These are phyloP conservation scores for Paxillus rubicundulus DNA, from an alignment of 768 basidiomycete species.

Conservation along the genomic window DNA sequence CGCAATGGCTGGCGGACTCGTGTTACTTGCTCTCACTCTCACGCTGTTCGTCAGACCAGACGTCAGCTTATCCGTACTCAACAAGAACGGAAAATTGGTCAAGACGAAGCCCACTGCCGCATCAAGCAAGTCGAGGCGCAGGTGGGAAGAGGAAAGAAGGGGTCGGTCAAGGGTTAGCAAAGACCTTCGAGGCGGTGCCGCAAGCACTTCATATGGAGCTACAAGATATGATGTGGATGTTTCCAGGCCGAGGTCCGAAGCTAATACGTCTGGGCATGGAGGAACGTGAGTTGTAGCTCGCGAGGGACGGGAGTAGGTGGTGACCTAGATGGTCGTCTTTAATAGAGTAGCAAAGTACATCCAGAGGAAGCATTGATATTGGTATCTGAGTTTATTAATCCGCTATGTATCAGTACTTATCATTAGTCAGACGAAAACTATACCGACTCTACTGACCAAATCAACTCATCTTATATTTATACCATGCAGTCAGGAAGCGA, in stretches of 20 bases:
- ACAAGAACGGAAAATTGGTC: constrained; percentile 4
- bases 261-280: constrained; percentile 2
- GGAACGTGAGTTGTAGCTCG: neutral
- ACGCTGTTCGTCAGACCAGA: constrained; percentile 43
- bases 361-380: neutral
- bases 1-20: constrained; percentile 52
- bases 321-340: too few species aligned
- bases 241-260: constrained; percentile 7
- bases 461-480: neutral
- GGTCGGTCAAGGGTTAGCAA: constrained; percentile 37
- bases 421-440: neutral
- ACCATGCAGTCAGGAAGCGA: neutral
- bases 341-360: too few species aligned
- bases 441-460: neutral
- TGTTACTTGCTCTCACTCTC: constrained; percentile 47
- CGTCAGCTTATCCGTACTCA: constrained; percentile 19
- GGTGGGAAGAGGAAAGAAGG: constrained; percentile 16
- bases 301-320: too few species aligned
- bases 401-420: neutral
- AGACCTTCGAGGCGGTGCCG: constrained; percentile 36
- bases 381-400: constrained; percentile 18
- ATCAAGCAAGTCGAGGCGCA: constrained; percentile 10
- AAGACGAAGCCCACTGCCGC: neutral
- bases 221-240: constrained; percentile 7
- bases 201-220: constrained; percentile 19